Conservation (phyloP, 2,329 filamentous ascomycete genomes). For the Botrytis elliptica region DNA sequence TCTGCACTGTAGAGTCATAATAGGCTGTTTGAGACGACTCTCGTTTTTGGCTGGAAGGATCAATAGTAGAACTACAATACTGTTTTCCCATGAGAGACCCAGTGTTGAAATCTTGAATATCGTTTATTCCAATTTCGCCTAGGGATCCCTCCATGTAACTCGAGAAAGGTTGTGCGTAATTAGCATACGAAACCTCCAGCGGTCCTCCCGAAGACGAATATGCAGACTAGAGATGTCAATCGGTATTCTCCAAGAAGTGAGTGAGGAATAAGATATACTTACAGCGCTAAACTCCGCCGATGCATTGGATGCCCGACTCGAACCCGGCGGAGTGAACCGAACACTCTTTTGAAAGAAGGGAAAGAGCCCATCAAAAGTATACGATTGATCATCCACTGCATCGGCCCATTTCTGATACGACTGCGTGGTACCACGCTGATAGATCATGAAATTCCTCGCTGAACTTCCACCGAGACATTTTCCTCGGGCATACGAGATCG, state of each 20-base stretch:
- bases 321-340: conserved; percentile 24
- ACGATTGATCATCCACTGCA: conserved; percentile 43
- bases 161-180: conserved; percentile 42
- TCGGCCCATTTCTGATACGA: conserved; percentile 45
- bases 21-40: conserved; percentile 14
- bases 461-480: conserved; percentile 40
- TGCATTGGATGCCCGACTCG: background rate
- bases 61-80: conserved; percentile 10
- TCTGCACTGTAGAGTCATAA: background rate
- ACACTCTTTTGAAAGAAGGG: conserved; percentile 45
- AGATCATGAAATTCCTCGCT: conserved; percentile 42
- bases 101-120: conserved; percentile 3
- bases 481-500: conserved; percentile 36
- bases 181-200: conserved; percentile 44
- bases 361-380: conserved; percentile 47
- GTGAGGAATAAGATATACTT: background rate
- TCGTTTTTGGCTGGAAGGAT: background rate
- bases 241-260: background rate
- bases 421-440: conserved; percentile 14
- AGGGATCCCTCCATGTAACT: conserved; percentile 42
- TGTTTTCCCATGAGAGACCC: conserved; percentile 10
- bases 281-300: background rate
- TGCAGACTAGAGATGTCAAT: background rate
- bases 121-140: conserved; percentile 38
- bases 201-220: conserved; percentile 34